A percentile compares a stretch with the other conserved stretches of the same genome.
Evolutionary conservation across 2,329 filamentous ascomycete genomes (phyloP).

Genomic region (Gremmenia infestans): DNA sequence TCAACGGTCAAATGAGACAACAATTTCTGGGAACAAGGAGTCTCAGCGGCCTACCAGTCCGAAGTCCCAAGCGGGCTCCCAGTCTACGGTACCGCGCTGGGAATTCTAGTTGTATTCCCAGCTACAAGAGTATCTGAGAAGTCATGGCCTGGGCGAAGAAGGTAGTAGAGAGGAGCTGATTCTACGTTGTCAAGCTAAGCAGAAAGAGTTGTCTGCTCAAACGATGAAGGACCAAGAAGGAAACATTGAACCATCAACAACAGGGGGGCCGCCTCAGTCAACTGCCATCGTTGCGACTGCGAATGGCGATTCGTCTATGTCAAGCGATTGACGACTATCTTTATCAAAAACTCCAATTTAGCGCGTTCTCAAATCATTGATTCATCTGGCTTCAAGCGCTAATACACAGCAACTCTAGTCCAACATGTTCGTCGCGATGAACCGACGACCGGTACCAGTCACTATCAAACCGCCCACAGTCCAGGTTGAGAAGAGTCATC

Average conservation of each 20-base stretch:
- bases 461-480: not conserved
- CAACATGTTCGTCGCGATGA: slow-evolving; percentile 6
- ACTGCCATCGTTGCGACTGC: not conserved
- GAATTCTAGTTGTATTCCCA: no score
- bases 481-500: not conserved
- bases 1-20: not conserved
- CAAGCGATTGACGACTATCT: not conserved
- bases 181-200: no score
- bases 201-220: no score
- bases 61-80: not conserved
- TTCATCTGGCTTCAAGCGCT: not conserved
- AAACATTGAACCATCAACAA: not conserved
- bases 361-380: not conserved
- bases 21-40: not conserved
- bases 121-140: no score
- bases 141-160: no score
- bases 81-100: no score
- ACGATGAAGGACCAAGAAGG: not conserved
- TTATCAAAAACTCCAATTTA: not conserved
- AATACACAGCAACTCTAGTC: slow-evolving; percentile 2
- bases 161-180: no score
- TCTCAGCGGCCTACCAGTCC: not conserved
- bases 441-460: slow-evolving; percentile 4
- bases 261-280: not conserved
- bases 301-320: not conserved